Percentiles rank a stretch among this genome's conserved stretches.
phyloP scores from a whole-genome alignment of 2,329 filamentous ascomycete genomes.

The Colletotrichum plurivorum region DNA sequence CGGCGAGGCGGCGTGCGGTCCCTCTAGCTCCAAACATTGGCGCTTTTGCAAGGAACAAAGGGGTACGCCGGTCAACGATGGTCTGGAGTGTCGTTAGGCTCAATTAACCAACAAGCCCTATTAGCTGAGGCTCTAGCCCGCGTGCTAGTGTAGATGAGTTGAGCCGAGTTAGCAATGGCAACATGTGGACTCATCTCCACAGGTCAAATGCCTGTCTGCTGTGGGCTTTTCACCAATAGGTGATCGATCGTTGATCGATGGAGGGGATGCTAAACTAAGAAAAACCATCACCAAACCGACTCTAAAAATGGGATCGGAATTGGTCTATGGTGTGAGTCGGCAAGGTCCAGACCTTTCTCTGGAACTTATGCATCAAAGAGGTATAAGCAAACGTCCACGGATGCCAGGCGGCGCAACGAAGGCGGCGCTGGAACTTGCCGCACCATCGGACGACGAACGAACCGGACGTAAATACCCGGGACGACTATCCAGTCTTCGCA shows the following conservation, averaged over 20 bases:
- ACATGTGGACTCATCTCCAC: too few relatives aligned
- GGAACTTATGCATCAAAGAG: background rate
- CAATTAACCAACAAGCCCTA: too few relatives aligned
- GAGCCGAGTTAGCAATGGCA: too few relatives aligned
- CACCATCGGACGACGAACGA: background rate
- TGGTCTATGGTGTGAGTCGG: background rate
- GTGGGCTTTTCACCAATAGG: too few relatives aligned
- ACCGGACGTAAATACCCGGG: too few relatives aligned
- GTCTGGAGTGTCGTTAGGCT: too few relatives aligned
- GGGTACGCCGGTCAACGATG: background rate
- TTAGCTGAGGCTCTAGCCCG: too few relatives aligned
- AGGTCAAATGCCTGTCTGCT: too few relatives aligned
- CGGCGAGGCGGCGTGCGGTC: constrained; percentile 13
- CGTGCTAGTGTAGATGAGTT: too few relatives aligned
- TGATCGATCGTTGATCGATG: too few relatives aligned
- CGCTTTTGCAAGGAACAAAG: constrained; percentile 17
- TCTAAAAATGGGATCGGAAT: background rate
- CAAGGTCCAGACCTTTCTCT: background rate
- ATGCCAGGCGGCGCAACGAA: background rate
- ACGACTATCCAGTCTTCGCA: background rate
- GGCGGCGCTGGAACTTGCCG: background rate
- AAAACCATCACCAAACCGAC: too few relatives aligned
- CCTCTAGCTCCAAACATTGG: constrained; percentile 31
- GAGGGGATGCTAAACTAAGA: too few relatives aligned
- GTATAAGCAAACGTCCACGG: background rate